Evolutionary conservation across 768 basidiomycete species (phyloP), one percentile per base, ranked within the genome.

Genomic region (Kwoniella sp.): DNA sequence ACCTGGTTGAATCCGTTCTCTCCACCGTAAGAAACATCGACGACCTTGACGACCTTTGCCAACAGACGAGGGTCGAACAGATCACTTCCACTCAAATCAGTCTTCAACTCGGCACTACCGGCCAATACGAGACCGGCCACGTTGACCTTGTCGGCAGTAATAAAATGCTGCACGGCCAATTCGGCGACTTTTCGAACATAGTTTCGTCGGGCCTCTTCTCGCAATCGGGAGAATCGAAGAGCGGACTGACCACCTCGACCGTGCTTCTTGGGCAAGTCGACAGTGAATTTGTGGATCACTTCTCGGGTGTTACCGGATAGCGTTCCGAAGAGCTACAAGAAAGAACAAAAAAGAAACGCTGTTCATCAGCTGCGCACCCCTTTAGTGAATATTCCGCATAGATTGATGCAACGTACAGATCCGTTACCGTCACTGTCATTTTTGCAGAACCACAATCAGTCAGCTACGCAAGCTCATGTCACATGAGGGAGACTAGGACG

Each of bases 171-270:
- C 26, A 98, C 96, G 6, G 96, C 93, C 64, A 86, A 85, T 82
- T 99, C 96, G 55, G 94, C 93, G 63, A 99, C 96, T 82, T 99
- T 99, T 74, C 96, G 90, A 55, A 99, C 95, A 80, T 99, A 99
- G 82, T 98, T 99, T 88, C 98, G 94, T 51, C 96, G 88, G 81
- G 96, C 96, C 83, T 99, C 96, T 80, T 97, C 96, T 77, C 96
- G 90, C 54, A 99, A 87, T 84, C 96, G 95, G 44, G 95, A 91
- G 87, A 99, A 99, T 90, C 96, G 96, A 48, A 98, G 86, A 25
- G 96, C 96, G 59, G 96, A 98, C 82, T 99, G 96, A 81, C 96
- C 96, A 87, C 96, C 96, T 85, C 96, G 93, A 68, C 95, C 95
- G 81, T 98, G 96, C 84, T 99, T 99, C 85, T 99, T 99, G 47